These are phyloP conservation scores for Botrytis medusae DNA, from an alignment of 2,329 filamentous ascomycete genomes.

Conservation along the genomic window DNA sequence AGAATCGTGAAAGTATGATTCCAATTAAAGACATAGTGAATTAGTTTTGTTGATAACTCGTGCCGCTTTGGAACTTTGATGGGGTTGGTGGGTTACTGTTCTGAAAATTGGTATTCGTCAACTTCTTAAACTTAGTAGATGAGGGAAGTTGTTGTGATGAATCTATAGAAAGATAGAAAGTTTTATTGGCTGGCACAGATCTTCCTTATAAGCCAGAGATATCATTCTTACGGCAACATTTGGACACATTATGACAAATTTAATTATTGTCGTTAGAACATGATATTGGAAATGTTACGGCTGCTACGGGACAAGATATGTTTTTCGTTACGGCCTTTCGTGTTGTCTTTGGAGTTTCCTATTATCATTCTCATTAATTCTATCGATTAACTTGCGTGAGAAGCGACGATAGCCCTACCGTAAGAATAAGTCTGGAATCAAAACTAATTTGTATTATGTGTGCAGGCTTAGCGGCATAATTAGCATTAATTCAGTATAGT, in stretches of 20 bases:
- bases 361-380: background rate
- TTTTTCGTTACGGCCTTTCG: background rate
- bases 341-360: background rate
- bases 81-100: background rate
- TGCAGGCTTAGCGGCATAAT: background rate
- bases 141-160: background rate
- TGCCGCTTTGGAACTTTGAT: rapidly evolving
- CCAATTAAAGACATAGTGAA: background rate
- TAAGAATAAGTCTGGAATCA: background rate
- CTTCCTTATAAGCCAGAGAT: background rate
- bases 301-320: background rate
- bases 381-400: background rate
- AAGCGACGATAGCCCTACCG: background rate
- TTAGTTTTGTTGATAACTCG: background rate
- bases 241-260: background rate
- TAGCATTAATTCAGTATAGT: background rate
- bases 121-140: background rate
- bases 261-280: background rate
- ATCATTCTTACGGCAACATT: background rate
- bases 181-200: background rate
- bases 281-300: background rate
- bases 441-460: background rate
- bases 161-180: background rate
- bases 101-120: background rate
- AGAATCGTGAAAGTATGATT: background rate